phyloP scores from a whole-genome alignment of 352 stramenopile genomes.

The Globisporangium megalacanthum region DNA sequence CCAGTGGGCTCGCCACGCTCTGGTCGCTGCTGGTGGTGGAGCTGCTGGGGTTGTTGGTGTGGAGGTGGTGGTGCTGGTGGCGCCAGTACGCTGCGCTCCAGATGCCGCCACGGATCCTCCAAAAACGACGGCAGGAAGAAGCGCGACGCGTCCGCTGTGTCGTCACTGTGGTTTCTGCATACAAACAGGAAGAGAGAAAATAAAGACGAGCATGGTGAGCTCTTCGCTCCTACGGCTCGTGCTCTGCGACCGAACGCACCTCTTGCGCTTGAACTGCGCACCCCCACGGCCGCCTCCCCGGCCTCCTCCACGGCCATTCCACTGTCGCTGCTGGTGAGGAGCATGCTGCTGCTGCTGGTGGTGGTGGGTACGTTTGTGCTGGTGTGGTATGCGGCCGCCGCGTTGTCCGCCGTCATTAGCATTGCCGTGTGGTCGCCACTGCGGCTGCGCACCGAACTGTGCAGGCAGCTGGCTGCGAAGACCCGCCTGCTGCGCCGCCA shows the following conservation, averaged over 20 bases:
- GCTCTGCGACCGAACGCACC: conserved; percentile 11
- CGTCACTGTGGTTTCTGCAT: conserved; percentile 29
- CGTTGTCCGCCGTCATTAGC: conserved; percentile 6
- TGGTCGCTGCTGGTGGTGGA: neutral
- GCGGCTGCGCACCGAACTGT: conserved; percentile 22
- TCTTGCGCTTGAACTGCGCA: conserved; percentile 38
- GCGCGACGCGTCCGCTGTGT: conserved; percentile 30
- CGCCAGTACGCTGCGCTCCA: conserved; percentile 14
- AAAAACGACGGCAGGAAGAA: conserved; percentile 70
- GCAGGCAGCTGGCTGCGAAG: conserved; percentile 12
- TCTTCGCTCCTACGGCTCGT: neutral
- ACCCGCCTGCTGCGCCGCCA: conserved; percentile 37
- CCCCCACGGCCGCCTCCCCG: conserved; percentile 14
- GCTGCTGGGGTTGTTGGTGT: too few relatives aligned
- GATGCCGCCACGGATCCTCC: conserved; percentile 52
- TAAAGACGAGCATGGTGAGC: neutral
- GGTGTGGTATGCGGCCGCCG: conserved; percentile 7
- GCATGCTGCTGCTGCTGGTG: conserved; percentile 8
- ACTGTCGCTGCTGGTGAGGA: conserved; percentile 7
- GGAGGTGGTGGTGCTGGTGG: too few relatives aligned
- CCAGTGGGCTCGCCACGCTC: conserved; percentile 12
- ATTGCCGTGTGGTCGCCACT: conserved; percentile 23
- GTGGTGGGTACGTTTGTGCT: conserved; percentile 9
- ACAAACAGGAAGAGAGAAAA: neutral
- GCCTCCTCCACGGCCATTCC: conserved; percentile 16